Evolutionary conservation across 768 basidiomycete genomes (phyloP).

Genomic region (Hygrophorus russula): DNA sequence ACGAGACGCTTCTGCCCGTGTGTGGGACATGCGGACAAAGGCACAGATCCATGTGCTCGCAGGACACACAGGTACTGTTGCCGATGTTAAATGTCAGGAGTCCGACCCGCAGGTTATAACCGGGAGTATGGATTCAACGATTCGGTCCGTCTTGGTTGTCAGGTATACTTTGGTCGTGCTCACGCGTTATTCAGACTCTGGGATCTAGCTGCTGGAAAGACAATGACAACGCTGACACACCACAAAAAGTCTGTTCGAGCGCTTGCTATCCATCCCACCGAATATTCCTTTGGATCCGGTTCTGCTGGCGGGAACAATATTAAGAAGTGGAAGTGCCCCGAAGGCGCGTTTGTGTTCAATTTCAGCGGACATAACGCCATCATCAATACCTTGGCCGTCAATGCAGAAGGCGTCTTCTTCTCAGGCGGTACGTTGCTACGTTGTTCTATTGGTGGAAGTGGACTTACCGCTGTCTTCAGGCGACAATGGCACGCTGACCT

Average conservation of each 20-base stretch:
- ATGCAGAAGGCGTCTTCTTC: slow-evolving; percentile 93
- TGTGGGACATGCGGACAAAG: slow-evolving; percentile 99
- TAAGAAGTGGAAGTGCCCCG: slow-evolving; percentile 99
- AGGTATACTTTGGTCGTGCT: neutral
- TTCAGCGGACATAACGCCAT: slow-evolving; percentile 95
- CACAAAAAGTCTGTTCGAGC: slow-evolving; percentile 98
- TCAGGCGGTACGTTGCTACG: slow-evolving; percentile 64
- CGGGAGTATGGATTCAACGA: slow-evolving; percentile 95
- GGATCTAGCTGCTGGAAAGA: slow-evolving; percentile 97
- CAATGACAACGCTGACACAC: slow-evolving; percentile 94
- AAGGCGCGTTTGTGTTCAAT: slow-evolving; percentile 93
- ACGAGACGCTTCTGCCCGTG: slow-evolving; percentile 91
- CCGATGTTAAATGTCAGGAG: slow-evolving; percentile 93
- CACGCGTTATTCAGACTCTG: slow-evolving; percentile 49
- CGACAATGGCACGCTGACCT: slow-evolving; percentile 83
- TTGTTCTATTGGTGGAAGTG: slow-evolving; percentile 2
- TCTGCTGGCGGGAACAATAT: slow-evolving; percentile 99
- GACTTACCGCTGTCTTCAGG: slow-evolving; percentile 27
- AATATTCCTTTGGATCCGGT: slow-evolving; percentile 92
- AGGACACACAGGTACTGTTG: slow-evolving; percentile 92
- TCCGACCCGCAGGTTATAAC: slow-evolving; percentile 98
- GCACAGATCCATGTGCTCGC: slow-evolving; percentile 88
- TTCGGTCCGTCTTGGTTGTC: slow-evolving; percentile 42
- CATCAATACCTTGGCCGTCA: slow-evolving; percentile 91
- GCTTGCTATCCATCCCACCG: slow-evolving; percentile 89